A percentile compares a stretch with the other conserved stretches of the same genome.
Evolutionary conservation across 2,329 filamentous ascomycete species (phyloP).

Genomic region (Tetracladium maxilliforme): DNA sequence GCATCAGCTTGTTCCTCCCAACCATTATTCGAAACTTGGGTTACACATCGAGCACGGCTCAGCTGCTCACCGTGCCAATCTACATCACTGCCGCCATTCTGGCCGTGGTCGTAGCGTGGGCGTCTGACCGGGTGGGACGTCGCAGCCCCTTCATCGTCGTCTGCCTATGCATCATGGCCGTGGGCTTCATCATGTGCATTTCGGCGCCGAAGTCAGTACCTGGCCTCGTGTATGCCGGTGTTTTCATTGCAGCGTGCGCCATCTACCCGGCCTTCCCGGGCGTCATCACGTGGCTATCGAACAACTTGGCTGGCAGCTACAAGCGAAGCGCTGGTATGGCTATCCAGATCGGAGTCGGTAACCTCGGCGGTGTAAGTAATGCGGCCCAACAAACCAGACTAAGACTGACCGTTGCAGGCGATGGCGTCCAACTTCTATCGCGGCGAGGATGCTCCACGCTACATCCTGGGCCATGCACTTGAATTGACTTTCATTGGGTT

Average conservation of each 20-base stretch:
- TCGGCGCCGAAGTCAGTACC: slow-evolving; percentile 15
- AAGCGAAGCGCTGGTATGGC: slow-evolving; percentile 48
- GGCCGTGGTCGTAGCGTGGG: slow-evolving; percentile 34
- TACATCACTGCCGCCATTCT: slow-evolving; percentile 49
- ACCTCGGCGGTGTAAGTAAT: slow-evolving; percentile 37
- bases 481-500: slow-evolving; percentile 31
- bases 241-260: slow-evolving; percentile 26
- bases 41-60: slow-evolving; percentile 32
- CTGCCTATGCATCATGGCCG: slow-evolving; percentile 34
- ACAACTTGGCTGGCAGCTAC: slow-evolving; percentile 39
- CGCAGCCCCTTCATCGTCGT: slow-evolving; percentile 39
- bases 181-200: slow-evolving; percentile 40
- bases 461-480: slow-evolving; percentile 31
- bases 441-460: slow-evolving; percentile 28
- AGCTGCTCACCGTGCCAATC: slow-evolving; percentile 37
- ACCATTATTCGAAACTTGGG: slow-evolving; percentile 32
- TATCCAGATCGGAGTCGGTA: slow-evolving; percentile 46
- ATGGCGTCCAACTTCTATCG: slow-evolving; percentile 64
- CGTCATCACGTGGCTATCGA: slow-evolving; percentile 37
- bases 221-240: slow-evolving; percentile 26
- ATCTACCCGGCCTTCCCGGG: slow-evolving; percentile 27
- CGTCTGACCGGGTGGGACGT: slow-evolving; percentile 37
- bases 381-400: too few species aligned
- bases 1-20: slow-evolving; percentile 23
- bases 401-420: too few species aligned